Evolutionary conservation across 768 basidiomycete genomes (phyloP).

Genomic region (Crepidotus variabilis): DNA sequence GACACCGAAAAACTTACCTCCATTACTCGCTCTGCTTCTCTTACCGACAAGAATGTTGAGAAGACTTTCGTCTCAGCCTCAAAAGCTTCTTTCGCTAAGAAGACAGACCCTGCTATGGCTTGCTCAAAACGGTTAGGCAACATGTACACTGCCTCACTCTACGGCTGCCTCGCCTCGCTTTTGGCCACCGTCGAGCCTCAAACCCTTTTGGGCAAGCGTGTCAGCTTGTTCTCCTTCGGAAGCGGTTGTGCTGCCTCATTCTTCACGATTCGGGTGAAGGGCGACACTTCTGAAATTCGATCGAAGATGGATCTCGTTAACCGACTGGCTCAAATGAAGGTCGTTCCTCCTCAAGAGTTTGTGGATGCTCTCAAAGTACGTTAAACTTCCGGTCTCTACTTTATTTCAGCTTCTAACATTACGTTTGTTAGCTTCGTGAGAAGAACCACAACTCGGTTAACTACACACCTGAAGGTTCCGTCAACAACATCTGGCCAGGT

Average conservation of each 20-base stretch:
- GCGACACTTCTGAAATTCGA: constrained; percentile 78
- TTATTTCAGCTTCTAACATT: constrained; percentile 4
- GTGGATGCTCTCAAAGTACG: constrained; percentile 75
- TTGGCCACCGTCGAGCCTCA: constrained; percentile 69
- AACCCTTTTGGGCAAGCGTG: constrained; percentile 74
- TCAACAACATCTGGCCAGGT: constrained; percentile 94
- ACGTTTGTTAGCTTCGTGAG: constrained; percentile 75
- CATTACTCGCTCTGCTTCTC: constrained; percentile 64
- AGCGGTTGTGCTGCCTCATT: constrained; percentile 93
- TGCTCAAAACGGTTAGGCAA: constrained; percentile 92
- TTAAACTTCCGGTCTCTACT: constrained; percentile 12
- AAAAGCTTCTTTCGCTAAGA: constrained; percentile 68
- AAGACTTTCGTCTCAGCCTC: constrained; percentile 87
- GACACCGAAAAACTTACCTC: constrained; percentile 68
- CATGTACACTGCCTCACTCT: constrained; percentile 97
- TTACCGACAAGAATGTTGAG: constrained; percentile 93
- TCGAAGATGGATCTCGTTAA: constrained; percentile 78
- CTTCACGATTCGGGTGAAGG: constrained; percentile 85
- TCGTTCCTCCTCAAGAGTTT: constrained; percentile 90
- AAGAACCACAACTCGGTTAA: constrained; percentile 90
- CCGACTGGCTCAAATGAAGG: constrained; percentile 81
- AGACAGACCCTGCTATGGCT: constrained; percentile 79
- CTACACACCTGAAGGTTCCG: constrained; percentile 80
- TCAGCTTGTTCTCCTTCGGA: constrained; percentile 96
- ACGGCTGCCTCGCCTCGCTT: constrained; percentile 89